phyloP scores from a whole-genome alignment of 768 basidiomycete species.

The Cystofilobasidium bisporidii region DNA sequence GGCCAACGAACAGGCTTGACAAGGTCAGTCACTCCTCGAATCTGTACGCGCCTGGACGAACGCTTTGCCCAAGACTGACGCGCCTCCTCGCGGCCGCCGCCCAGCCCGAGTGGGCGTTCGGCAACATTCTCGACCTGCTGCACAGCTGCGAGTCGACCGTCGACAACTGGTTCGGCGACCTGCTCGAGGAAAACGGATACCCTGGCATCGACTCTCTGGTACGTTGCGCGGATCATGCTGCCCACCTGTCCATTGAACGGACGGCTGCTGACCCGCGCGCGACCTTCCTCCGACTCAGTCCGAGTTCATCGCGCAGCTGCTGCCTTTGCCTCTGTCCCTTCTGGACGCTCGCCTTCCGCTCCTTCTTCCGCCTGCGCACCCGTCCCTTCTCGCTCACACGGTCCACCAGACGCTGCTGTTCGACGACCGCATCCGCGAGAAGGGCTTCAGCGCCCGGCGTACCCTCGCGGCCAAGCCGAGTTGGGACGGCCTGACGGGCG shows the following conservation, averaged over 20 bases:
- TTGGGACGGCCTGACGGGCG: constrained; percentile 71
- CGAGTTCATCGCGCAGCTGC: constrained; percentile 69
- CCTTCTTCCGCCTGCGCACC: constrained; percentile 53
- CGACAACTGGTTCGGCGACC: constrained; percentile 59
- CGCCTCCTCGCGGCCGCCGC: neutral
- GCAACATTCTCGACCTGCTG: constrained; percentile 74
- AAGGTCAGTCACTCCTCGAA: constrained; percentile 52
- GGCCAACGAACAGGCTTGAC: constrained; percentile 82
- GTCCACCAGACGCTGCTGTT: constrained; percentile 86
- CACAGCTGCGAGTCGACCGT: constrained; percentile 79
- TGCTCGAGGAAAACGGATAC: constrained; percentile 59
- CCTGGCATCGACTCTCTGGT: constrained; percentile 66
- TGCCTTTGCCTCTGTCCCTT: constrained; percentile 68
- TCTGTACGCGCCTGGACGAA: no score
- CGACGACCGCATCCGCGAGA: constrained; percentile 64
- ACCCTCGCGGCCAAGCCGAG: constrained; percentile 43
- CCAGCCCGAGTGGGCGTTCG: constrained; percentile 96
- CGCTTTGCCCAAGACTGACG: no score
- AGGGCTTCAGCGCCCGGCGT: constrained; percentile 56
- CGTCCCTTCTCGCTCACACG: constrained; percentile 84
- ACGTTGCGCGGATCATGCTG: constrained; percentile 32
- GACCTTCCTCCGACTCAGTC: constrained; percentile 45
- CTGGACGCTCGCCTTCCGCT: constrained; percentile 62
- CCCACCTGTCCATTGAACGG: no score
- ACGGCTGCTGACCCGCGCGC: no score